Base-by-base conservation (phyloP, 306 rosid species). In the Comarum palustre region DNA sequence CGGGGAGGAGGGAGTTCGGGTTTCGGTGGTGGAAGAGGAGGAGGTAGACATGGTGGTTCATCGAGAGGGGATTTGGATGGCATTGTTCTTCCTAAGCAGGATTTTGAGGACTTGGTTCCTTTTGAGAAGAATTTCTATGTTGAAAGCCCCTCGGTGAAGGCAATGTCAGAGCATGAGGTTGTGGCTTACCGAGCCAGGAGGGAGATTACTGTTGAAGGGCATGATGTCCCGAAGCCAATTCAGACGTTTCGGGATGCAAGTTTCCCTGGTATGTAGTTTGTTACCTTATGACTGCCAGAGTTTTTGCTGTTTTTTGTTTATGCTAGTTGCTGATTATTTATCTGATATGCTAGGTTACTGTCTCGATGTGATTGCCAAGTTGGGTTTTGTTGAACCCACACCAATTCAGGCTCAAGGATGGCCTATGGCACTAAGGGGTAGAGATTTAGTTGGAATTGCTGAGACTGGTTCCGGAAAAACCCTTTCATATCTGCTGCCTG, bases 391-490 rank as follows among this genome's bases (percentile, higher is more conserved):
- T 57, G 97, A 94, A 82, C 98, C 98, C 39, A 94, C 98, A 13
- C 89, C 98, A 73, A 94, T 94, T 76, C 97, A 94, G 81, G 91
- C 97, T 80, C 98, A 94, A 74, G 98, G 98, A 75, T 94, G 98
- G 98, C 97, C 98, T 43, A 94, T 94, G 96, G 98, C 97, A 80
- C 84, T 94, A 20, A 94, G 83, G 76, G 98, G 98, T 80, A 86
- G 97, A 78, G 98, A 94, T 80, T 84, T 94, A 73, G 71, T 94
- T 75, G 97, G 98, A 78, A 94, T 94, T 83, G 98, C 98, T 12
- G 98, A 94, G 87, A 94, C 98, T 48, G 98, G 98, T 73, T 94
- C 98, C 1, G 98, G 97, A 74, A 94, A 94, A 85, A 94, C 98
- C 58, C 79, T 94, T 80, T 83, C 98, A 2, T 94, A 94, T 85